Evolutionary conservation across 352 stramenopile species (phyloP).

Genomic region (Phytopythium cucurbitacearum): DNA sequence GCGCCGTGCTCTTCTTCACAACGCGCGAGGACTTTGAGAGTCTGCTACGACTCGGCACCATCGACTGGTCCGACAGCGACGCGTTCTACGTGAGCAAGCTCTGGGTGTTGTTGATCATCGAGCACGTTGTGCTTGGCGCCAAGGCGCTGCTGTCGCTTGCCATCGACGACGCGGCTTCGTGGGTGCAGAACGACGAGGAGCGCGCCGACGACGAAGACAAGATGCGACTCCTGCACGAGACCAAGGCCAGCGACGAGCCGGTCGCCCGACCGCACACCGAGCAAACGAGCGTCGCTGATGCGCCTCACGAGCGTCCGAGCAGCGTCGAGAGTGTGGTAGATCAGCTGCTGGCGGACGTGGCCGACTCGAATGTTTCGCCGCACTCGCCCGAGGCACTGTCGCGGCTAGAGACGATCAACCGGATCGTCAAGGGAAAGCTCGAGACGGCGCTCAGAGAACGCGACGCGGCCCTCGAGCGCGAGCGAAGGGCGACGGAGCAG

Average conservation of each 20-base stretch:
- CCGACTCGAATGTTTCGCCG: slow-evolving; percentile 1
- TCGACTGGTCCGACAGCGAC: slow-evolving; percentile 13
- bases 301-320: neutral
- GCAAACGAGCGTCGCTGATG: neutral
- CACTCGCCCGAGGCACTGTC: neutral
- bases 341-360: slow-evolving; percentile 10
- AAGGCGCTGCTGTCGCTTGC: slow-evolving; percentile 63
- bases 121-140: slow-evolving; percentile 58
- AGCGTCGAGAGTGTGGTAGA: slow-evolving; percentile 7
- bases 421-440: slow-evolving; percentile 44
- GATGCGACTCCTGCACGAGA: slow-evolving; percentile 15
- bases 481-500: slow-evolving; percentile 19
- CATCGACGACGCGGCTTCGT: slow-evolving; percentile 65
- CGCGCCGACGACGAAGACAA: slow-evolving; percentile 43
- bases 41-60: slow-evolving; percentile 19
- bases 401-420: slow-evolving; percentile 21
- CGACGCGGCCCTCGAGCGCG: slow-evolving; percentile 33
- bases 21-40: slow-evolving; percentile 60
- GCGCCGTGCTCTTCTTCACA: slow-evolving; percentile 70
- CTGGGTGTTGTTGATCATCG: slow-evolving; percentile 54
- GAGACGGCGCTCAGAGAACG: slow-evolving; percentile 27
- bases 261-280: neutral
- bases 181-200: slow-evolving; percentile 71
- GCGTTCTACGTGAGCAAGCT: slow-evolving; percentile 49
- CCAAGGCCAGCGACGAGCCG: neutral